Evolutionary conservation across 371 early-diverging fungal genomes (phyloP).

Genomic region (Nematocida major): DNA sequence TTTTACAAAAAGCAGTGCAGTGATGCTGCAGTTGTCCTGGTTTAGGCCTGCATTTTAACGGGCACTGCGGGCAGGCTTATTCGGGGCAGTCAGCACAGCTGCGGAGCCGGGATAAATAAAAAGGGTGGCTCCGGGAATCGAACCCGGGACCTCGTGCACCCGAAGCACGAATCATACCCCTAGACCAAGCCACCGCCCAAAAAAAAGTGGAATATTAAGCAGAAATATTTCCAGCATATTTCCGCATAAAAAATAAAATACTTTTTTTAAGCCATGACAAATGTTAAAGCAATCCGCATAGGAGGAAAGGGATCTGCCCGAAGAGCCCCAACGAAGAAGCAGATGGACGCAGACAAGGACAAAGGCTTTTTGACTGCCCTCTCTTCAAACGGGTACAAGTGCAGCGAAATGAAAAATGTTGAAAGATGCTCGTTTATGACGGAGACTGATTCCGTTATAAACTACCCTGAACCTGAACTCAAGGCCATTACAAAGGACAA

Average conservation of each 20-base stretch:
- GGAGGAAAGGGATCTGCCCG: conserved; percentile 46
- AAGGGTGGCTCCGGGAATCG: conserved; percentile 66
- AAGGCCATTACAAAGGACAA: conserved; percentile 46
- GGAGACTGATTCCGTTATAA: conserved; percentile 12
- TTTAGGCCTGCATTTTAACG: too few relatives aligned
- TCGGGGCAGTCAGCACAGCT: too few relatives aligned
- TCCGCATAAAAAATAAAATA: background rate
- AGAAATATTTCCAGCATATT: background rate
- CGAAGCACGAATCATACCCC: conserved; percentile 67
- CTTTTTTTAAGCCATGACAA: conserved; percentile 40
- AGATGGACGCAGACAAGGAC: background rate
- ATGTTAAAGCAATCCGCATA: conserved; percentile 25
- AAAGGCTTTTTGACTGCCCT: background rate
- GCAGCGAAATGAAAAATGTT: conserved; percentile 23
- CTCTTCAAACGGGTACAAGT: conserved; percentile 5
- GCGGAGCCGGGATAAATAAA: conserved; percentile 38
- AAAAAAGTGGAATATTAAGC: background rate
- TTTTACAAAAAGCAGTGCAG: too few relatives aligned
- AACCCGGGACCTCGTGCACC: conserved; percentile 68
- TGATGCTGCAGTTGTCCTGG: too few relatives aligned
- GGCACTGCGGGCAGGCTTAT: too few relatives aligned
- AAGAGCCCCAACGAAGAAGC: conserved; percentile 20
- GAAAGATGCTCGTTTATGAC: conserved; percentile 41
- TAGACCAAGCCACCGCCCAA: conserved; percentile 65
- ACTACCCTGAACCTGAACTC: conserved; percentile 30